A percentile compares a stretch with the other conserved stretches of the same genome.
Evolutionary conservation across 2,329 filamentous ascomycete species (phyloP).

Genomic region (Alternaria arborescens): DNA sequence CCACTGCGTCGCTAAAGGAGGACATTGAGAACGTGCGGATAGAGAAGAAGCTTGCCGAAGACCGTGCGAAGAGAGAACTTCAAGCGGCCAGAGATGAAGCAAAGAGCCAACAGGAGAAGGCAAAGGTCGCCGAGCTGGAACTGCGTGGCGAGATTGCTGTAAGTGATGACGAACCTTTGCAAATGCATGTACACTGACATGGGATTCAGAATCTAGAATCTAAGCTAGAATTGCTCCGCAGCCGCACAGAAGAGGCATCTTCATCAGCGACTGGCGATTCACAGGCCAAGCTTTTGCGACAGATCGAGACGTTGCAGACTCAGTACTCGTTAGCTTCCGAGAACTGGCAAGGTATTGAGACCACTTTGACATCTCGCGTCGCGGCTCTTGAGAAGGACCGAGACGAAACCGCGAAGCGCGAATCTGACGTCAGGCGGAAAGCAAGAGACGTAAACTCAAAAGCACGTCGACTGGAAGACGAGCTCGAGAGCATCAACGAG

Average conservation of each 20-base stretch:
- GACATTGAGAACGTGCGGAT: slow-evolving; percentile 72
- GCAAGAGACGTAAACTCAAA: slow-evolving; percentile 81
- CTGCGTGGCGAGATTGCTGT: slow-evolving; percentile 77
- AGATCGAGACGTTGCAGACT: slow-evolving; percentile 93
- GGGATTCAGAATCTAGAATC: slow-evolving; percentile 75
- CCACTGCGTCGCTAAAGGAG: slow-evolving; percentile 65
- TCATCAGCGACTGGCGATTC: slow-evolving; percentile 82
- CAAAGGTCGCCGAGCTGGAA: slow-evolving; percentile 75
- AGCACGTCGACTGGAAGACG: slow-evolving; percentile 77
- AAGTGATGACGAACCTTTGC: slow-evolving; percentile 15
- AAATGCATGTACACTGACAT: slow-evolving; percentile 31
- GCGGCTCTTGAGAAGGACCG: slow-evolving; percentile 86
- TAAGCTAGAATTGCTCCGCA: slow-evolving; percentile 87
- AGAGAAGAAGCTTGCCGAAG: slow-evolving; percentile 78
- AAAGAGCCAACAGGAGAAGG: slow-evolving; percentile 75
- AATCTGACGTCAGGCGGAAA: slow-evolving; percentile 88
- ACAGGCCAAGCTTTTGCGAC: slow-evolving; percentile 87
- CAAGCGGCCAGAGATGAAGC: slow-evolving; percentile 76
- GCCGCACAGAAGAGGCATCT: slow-evolving; percentile 86
- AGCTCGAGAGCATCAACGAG: slow-evolving; percentile 75
- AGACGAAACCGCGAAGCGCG: slow-evolving; percentile 82
- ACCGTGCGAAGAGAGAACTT: slow-evolving; percentile 74
- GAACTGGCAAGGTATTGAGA: slow-evolving; percentile 97
- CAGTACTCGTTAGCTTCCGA: slow-evolving; percentile 94
- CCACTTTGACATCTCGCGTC: slow-evolving; percentile 80